Conservation (phyloP, 805 yeast genomes). For the Wickerhamomyces rabaulensis region DNA sequence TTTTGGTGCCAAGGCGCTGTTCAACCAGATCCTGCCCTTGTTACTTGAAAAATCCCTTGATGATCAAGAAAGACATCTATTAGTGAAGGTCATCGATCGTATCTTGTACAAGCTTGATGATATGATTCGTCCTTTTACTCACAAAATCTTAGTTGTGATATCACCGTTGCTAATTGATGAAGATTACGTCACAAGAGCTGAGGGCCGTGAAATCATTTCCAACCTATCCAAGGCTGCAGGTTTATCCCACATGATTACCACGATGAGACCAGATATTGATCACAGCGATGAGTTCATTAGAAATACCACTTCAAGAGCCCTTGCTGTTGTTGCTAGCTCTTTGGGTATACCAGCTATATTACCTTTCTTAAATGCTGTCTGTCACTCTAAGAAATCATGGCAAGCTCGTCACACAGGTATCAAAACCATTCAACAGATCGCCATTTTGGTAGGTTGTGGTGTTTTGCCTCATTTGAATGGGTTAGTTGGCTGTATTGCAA, state of each 20-base stretch:
- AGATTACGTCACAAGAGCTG: conserved; percentile 65
- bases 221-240: conserved; percentile 80
- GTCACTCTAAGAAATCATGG: conserved; percentile 73
- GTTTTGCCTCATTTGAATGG: conserved; percentile 68
- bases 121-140: conserved; percentile 65
- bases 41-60: conserved; percentile 66
- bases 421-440: conserved; percentile 70
- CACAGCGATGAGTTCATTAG: conserved; percentile 77
- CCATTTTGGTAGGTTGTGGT: conserved; percentile 62
- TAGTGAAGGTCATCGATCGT: conserved; percentile 72
- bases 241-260: conserved; percentile 68
- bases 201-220: conserved; percentile 75
- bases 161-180: conserved; percentile 80
- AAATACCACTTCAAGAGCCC: conserved; percentile 66
- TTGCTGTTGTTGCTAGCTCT: conserved; percentile 81
- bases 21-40: conserved; percentile 70
- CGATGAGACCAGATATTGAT: conserved; percentile 77
- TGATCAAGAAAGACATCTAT: conserved; percentile 77
- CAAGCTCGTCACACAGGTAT: conserved; percentile 81
- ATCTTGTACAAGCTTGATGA: conserved; percentile 62
- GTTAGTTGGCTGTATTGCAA: conserved; percentile 55
- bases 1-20: conserved; percentile 66
- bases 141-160: conserved; percentile 63
- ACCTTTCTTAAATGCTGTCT: conserved; percentile 80
- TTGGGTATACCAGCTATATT: conserved; percentile 66